Percentiles rank a stretch among this genome's conserved stretches.
These are phyloP conservation scores for Suhomyces terraborum DNA, from an alignment of 1,139 yeast species.

Conservation along the genomic window DNA sequence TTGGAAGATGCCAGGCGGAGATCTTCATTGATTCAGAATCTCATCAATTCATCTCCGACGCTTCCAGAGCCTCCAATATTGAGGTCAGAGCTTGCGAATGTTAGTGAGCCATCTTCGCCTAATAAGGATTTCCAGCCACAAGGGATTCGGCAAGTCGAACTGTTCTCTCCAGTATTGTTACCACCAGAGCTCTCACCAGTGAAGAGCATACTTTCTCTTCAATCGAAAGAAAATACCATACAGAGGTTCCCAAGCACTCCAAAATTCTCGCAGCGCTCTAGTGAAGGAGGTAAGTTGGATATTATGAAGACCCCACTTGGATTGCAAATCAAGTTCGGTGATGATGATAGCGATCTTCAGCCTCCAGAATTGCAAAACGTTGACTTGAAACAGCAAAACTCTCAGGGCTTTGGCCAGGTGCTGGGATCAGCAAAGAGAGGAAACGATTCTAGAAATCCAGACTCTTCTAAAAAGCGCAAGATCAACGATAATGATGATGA, in stretches of 20 bases:
- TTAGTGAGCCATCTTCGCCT: slow-evolving; percentile 18
- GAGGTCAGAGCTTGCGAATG: slow-evolving; percentile 32
- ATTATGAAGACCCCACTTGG: slow-evolving; percentile 32
- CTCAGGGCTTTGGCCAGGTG: not conserved
- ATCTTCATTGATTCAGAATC: slow-evolving; percentile 45
- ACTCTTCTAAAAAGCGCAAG: slow-evolving; percentile 1
- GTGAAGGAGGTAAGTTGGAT: slow-evolving; percentile 20
- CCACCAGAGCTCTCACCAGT: slow-evolving; percentile 27
- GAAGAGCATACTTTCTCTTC: slow-evolving; percentile 14
- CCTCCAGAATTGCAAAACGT: slow-evolving; percentile 32
- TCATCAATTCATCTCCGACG: slow-evolving; percentile 53
- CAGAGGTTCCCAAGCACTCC: slow-evolving; percentile 57
- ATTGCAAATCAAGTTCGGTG: slow-evolving; percentile 24
- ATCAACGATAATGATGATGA: slow-evolving; percentile 17
- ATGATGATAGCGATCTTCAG: slow-evolving; percentile 37
- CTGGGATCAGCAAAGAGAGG: not conserved
- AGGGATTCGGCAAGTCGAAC: slow-evolving; percentile 15
- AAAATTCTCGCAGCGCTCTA: slow-evolving; percentile 28
- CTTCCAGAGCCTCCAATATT: slow-evolving; percentile 50
- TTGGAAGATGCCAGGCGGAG: slow-evolving; percentile 30
- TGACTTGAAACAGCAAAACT: not conserved
- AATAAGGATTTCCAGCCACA: slow-evolving; percentile 11
- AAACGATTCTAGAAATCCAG: not conserved
- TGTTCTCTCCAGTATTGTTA: slow-evolving; percentile 28
- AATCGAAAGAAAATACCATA: slow-evolving; percentile 28